Evolutionary conservation across 208 protist genomes (phyloP).

Genomic region (Leishmania tropica): DNA sequence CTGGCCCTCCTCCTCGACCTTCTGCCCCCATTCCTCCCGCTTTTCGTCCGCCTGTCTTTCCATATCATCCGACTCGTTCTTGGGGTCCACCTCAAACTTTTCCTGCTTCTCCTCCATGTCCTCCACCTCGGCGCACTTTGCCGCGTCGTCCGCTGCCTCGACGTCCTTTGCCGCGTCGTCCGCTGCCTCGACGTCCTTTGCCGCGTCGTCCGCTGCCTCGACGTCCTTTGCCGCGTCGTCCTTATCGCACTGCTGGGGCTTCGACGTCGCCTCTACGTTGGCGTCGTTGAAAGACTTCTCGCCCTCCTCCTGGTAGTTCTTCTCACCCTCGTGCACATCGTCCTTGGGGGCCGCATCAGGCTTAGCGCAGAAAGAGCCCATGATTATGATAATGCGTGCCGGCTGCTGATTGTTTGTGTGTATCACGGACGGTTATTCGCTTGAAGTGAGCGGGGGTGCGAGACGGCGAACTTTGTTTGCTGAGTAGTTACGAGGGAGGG

Average conservation of each 20-base stretch:
- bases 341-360: slow-evolving; percentile 14
- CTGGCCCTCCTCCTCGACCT: not conserved
- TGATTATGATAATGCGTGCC: not conserved
- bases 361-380: slow-evolving; percentile 14
- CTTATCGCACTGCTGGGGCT: not conserved
- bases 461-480: not conserved
- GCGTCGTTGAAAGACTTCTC: not conserved
- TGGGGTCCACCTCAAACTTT: slow-evolving; percentile 4
- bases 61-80: slow-evolving; percentile 5
- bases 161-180: not conserved
- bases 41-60: slow-evolving; percentile 1
- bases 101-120: not conserved
- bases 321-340: slow-evolving; percentile 4
- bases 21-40: not conserved
- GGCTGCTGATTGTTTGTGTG: not conserved
- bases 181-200: not conserved
- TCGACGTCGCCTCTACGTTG: not conserved
- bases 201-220: not conserved
- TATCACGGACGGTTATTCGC: not conserved
- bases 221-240: not conserved
- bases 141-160: not conserved
- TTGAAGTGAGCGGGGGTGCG: not conserved
- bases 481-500: not conserved
- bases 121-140: not conserved
- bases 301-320: slow-evolving; percentile 6